phyloP scores from a whole-genome alignment of 1,139 yeast genomes.

The Candida sojae region DNA sequence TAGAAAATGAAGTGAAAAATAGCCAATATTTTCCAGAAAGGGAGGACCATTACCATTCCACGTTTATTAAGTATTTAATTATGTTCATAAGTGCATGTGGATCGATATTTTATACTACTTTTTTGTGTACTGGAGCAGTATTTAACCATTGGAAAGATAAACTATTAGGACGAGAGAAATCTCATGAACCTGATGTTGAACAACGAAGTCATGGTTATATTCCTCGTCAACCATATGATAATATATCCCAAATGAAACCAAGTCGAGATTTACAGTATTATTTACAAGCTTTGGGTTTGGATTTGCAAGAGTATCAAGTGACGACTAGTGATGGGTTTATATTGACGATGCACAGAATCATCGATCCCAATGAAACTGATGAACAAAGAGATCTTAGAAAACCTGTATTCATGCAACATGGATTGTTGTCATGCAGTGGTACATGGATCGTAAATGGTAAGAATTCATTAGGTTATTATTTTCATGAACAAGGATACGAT shows the following conservation, averaged over 20 bases:
- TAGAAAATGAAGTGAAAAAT: neutral
- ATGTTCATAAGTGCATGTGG: conserved; percentile 28
- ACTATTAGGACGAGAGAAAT: conserved; percentile 23
- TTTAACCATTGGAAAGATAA: conserved; percentile 27
- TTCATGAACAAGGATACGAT: conserved; percentile 69
- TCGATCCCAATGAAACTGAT: conserved; percentile 49
- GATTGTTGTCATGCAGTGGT: conserved; percentile 83
- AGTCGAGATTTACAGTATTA: conserved; percentile 56
- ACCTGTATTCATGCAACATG: conserved; percentile 82
- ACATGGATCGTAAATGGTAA: conserved; percentile 79
- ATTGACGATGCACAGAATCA: conserved; percentile 62
- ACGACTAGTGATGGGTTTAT: conserved; percentile 82
- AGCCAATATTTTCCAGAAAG: neutral
- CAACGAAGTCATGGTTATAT: conserved; percentile 21
- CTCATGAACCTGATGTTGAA: conserved; percentile 7
- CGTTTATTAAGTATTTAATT: conserved; percentile 20
- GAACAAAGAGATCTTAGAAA: conserved; percentile 29
- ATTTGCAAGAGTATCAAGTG: conserved; percentile 58
- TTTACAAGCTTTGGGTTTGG: conserved; percentile 59
- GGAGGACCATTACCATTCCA: conserved; percentile 16
- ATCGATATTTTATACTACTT: conserved; percentile 29
- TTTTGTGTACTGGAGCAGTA: conserved; percentile 27
- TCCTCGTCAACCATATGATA: conserved; percentile 33
- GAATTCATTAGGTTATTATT: conserved; percentile 69
- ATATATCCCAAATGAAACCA: conserved; percentile 29